Percentiles rank a stretch among this genome's conserved stretches.
phyloP scores from a whole-genome alignment of 2,329 filamentous ascomycete species.

The Ceratocystis eucalypticola region DNA sequence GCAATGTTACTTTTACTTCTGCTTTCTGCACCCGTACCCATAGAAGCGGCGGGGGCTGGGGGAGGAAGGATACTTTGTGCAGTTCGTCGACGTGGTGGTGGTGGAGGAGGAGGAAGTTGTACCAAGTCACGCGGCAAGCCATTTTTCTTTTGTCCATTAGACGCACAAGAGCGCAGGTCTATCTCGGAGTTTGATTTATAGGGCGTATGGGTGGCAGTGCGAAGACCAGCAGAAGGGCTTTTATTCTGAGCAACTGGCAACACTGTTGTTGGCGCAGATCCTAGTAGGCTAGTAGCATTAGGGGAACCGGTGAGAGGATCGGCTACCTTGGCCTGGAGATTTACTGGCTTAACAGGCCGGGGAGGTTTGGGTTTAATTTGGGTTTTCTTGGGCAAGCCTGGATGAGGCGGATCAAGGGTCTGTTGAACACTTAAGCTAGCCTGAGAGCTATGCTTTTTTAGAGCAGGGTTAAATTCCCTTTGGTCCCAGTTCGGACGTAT shows the following conservation, averaged over 20 bases:
- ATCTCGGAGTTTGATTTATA: too few relatives aligned
- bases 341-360: constrained; percentile 43
- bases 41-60: constrained; percentile 2
- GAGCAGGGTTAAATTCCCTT: too few relatives aligned
- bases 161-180: too few relatives aligned
- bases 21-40: not conserved
- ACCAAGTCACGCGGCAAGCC: too few relatives aligned
- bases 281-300: not conserved
- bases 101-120: constrained; percentile 23
- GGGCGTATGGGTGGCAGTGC: too few relatives aligned
- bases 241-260: too few relatives aligned
- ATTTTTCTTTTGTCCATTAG: too few relatives aligned
- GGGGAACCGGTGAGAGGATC: constrained; percentile 22
- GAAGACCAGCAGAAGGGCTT: constrained; percentile 9
- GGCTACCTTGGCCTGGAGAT: constrained; percentile 31
- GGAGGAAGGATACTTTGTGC: constrained; percentile 13
- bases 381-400: too few relatives aligned
- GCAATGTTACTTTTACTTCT: not conserved
- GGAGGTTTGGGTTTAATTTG: constrained; percentile 34
- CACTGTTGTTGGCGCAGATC: not conserved
- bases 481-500: constrained; percentile 23
- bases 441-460: too few relatives aligned
- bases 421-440: too few relatives aligned
- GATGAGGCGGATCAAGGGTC: too few relatives aligned
- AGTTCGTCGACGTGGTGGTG: constrained; percentile 27